A percentile compares a stretch with the other conserved stretches of the same genome.
These are phyloP conservation scores for Bimuria novae-zelandiae DNA, from an alignment of 2,329 filamentous ascomycete genomes.

Conservation along the genomic window DNA sequence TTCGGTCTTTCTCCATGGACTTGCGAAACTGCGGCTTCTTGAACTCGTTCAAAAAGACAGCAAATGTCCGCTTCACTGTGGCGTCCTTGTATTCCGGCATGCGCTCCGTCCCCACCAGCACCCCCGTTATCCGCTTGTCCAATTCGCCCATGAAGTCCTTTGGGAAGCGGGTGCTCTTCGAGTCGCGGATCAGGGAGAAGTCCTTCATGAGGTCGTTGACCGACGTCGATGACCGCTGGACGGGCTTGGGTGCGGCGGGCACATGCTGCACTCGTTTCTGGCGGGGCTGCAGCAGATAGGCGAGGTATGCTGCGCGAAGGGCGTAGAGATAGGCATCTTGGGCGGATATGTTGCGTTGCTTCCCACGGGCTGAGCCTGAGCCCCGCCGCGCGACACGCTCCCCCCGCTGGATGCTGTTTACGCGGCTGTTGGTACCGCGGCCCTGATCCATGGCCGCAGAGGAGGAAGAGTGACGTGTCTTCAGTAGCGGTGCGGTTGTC, in stretches of 20 bases:
- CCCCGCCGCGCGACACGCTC: constrained; percentile 47
- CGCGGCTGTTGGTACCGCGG: constrained; percentile 43
- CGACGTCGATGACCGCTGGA: constrained; percentile 71
- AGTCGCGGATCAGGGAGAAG: constrained; percentile 70
- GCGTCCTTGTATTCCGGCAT: constrained; percentile 89
- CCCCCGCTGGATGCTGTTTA: constrained; percentile 50
- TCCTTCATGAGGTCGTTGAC: constrained; percentile 88
- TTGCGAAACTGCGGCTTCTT: constrained; percentile 87
- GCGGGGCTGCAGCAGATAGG: constrained; percentile 90
- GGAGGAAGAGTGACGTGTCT: constrained; percentile 11
- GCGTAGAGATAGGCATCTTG: constrained; percentile 92
- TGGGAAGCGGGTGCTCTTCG: constrained; percentile 72
- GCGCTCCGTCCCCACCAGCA: constrained; percentile 79
- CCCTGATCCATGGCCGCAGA: constrained; percentile 39
- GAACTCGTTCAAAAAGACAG: constrained; percentile 89
- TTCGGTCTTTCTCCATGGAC: constrained; percentile 89
- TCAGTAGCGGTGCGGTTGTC: constrained; percentile 21
- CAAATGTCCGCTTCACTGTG: constrained; percentile 91
- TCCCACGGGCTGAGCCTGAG: constrained; percentile 44
- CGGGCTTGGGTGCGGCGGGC: constrained; percentile 60
- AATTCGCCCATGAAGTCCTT: constrained; percentile 72
- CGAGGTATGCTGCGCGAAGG: constrained; percentile 85
- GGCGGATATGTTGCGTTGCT: constrained; percentile 47
- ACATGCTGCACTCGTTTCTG: constrained; percentile 89
- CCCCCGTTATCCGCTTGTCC: constrained; percentile 78